These are phyloP conservation scores for Globisporangium nodosum DNA, from an alignment of 352 stramenopile species.

Conservation along the genomic window DNA sequence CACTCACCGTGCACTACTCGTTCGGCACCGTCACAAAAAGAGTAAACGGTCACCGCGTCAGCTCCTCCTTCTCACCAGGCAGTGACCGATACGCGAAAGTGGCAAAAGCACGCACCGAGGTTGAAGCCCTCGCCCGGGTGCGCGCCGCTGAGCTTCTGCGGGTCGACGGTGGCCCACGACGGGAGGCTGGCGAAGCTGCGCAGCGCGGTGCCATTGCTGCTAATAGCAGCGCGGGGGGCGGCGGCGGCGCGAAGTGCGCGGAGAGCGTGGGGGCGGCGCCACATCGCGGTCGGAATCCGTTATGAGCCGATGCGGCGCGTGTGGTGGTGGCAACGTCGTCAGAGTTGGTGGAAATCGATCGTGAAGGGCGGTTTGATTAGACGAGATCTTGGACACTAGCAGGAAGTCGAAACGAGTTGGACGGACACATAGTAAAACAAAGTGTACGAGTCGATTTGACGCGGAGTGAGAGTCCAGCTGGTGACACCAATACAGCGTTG, in stretches of 20 bases:
- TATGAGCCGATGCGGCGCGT: too few species aligned
- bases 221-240: conserved; percentile 8
- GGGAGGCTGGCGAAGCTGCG: conserved; percentile 61
- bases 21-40: background rate
- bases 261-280: conserved; percentile 20
- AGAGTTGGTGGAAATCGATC: too few species aligned
- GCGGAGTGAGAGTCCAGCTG: too few species aligned
- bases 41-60: background rate
- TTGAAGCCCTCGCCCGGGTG: conserved; percentile 87
- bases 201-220: conserved; percentile 13
- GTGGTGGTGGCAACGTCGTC: too few species aligned
- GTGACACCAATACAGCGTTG: too few species aligned
- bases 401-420: too few species aligned
- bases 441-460: too few species aligned
- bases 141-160: conserved; percentile 63
- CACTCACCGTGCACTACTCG: conserved; percentile 86
- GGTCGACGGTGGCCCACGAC: conserved; percentile 93
- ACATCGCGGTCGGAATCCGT: conserved; percentile 15
- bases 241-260: conserved; percentile 13
- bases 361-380: too few species aligned
- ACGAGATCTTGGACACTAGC: too few species aligned
- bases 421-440: too few species aligned
- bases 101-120: conserved; percentile 39
- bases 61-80: background rate
- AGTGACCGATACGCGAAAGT: too few species aligned